These are phyloP conservation scores for Piloderma croceum DNA, from an alignment of 768 basidiomycete species.

Conservation along the genomic window DNA sequence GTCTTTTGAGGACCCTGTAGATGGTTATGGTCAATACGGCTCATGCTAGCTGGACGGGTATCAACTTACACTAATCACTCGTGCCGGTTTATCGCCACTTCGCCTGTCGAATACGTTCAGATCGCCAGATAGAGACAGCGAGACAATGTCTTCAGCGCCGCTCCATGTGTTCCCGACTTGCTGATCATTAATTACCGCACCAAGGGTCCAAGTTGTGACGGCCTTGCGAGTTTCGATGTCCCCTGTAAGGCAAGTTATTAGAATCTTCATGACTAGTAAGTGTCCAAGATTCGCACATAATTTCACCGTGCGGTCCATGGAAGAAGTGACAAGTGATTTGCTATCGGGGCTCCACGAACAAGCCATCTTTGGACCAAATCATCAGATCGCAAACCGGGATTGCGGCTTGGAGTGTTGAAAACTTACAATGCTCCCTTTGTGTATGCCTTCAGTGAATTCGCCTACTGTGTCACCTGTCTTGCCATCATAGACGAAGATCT, in stretches of 20 bases:
- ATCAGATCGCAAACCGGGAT: too few species aligned
- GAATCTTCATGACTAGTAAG: background rate
- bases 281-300: conserved; percentile 51
- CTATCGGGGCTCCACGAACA: conserved; percentile 78
- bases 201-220: conserved; percentile 64
- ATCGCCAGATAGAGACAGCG: conserved; percentile 76
- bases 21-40: too few species aligned
- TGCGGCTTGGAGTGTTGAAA: background rate
- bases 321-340: conserved; percentile 70
- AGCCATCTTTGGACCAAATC: conserved; percentile 44
- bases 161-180: conserved; percentile 90
- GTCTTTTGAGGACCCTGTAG: conserved; percentile 74
- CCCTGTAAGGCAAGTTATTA: conserved; percentile 44
- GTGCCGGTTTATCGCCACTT: conserved; percentile 51
- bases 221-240: conserved; percentile 71
- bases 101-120: conserved; percentile 81
- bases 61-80: conserved; percentile 53
- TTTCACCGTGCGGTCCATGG: conserved; percentile 83
- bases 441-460: conserved; percentile 62
- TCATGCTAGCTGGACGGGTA: too few species aligned
- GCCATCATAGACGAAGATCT: conserved; percentile 86
- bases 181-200: conserved; percentile 69
- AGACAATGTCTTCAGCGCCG: conserved; percentile 63
- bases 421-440: conserved; percentile 74
- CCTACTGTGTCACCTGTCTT: conserved; percentile 74